Evolutionary conservation across 1,284 basidiomycete species (phyloP), one percentile per base, ranked within the genome.

Genomic region (Apiotrichum domesticum): DNA sequence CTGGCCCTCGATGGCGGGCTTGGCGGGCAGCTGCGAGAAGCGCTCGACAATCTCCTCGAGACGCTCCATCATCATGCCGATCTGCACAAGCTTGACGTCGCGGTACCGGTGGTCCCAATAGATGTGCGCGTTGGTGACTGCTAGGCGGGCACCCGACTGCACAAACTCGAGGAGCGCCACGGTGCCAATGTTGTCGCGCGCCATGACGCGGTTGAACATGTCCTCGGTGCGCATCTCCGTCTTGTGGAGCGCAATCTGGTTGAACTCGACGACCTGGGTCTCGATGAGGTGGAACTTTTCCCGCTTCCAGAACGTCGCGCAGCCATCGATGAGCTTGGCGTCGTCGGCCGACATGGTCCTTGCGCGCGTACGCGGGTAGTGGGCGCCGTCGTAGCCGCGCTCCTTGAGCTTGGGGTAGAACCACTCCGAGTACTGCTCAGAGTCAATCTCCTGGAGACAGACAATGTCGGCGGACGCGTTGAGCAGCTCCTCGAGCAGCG

Each of bases 131-230:
- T 98, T 98, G 54, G 88, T 88, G 55, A 97, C 83, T 63, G 98
- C 84, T 50, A 97, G 77, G 7, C 95, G 86, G 11, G 91, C 86
- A 35, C 93, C 94, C 0, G 91, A 89, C 51, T 84, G 81, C 61
- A 83, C 84, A 78, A 89, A 88, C 79, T 98, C 96, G 68, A 98
- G 82, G 46, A 92, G 81, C 62, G 87, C 87, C 50, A 95, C 81
- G 61, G 94, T 85, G 41, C 91, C 93, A 64, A 98, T 91, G 72
- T 98, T 87, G 77, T 98, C 96, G 74, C 94, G 92, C 62, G 88
- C 89, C 72, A 97, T 85, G 57, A 98, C 92, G 52, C 96, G 90
- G 73, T 98, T 98, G 83, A 98, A 98, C 92, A 98, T 95, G 78
- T 98, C 95, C 71, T 98, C 93, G 4, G 94, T 96, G 79, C 95